phyloP scores from a whole-genome alignment of 2,329 filamentous ascomycete genomes.

The Fusarium begoniae region DNA sequence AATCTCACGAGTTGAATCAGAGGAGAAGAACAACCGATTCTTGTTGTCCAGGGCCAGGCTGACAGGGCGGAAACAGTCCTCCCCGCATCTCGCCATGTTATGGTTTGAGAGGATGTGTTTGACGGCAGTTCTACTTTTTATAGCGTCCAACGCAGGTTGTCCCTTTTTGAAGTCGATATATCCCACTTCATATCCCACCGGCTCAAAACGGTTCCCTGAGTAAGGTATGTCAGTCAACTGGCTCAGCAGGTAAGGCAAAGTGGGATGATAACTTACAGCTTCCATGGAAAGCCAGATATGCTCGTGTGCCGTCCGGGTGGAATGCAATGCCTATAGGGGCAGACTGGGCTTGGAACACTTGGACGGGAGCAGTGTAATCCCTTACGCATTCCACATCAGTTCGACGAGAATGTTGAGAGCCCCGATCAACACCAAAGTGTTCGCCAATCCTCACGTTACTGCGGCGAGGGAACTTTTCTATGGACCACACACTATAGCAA shows the following conservation, averaged over 20 bases:
- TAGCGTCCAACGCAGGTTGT: conserved; percentile 50
- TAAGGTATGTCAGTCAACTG: conserved; percentile 3
- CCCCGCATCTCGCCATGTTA: background rate
- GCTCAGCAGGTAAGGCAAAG: background rate
- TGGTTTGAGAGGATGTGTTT: conserved; percentile 65
- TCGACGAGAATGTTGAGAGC: conserved; percentile 41
- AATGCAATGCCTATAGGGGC: conserved; percentile 79
- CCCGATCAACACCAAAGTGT: conserved; percentile 55
- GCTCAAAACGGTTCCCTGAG: conserved; percentile 53
- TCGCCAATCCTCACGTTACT: conserved; percentile 50
- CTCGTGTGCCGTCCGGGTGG: conserved; percentile 62
- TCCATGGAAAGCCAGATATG: conserved; percentile 77
- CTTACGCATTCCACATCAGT: conserved; percentile 57
- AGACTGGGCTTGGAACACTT: conserved; percentile 71
- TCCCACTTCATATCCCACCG: conserved; percentile 59
- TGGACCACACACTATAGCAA: conserved; percentile 74
- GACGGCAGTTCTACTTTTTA: conserved; percentile 57
- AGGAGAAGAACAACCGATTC: conserved; percentile 69
- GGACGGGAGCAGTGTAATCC: conserved; percentile 58
- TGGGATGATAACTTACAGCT: conserved; percentile 61
- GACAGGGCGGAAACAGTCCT: conserved; percentile 69
- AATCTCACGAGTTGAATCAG: conserved; percentile 72
- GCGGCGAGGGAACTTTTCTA: conserved; percentile 50
- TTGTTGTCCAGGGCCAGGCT: conserved; percentile 62
- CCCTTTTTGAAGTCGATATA: conserved; percentile 54